phyloP scores from a whole-genome alignment of 2,329 filamentous ascomycete genomes.

The Alternaria sp. region DNA sequence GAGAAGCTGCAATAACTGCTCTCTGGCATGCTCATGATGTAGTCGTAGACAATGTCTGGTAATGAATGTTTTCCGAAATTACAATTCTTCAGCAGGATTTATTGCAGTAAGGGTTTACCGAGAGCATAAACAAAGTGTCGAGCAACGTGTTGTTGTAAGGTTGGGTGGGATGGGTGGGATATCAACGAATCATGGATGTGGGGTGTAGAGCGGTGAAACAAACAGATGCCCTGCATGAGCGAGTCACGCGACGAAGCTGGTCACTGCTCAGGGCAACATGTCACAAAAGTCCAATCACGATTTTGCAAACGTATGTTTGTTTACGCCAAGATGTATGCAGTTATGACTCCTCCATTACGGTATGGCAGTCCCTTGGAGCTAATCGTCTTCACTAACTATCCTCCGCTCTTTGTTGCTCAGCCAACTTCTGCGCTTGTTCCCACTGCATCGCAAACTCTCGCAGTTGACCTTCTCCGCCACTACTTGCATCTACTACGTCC shows the following conservation, averaged over 20 bases:
- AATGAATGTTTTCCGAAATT: neutral
- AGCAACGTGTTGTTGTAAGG: conserved; percentile 17
- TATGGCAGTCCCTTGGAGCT: conserved; percentile 15
- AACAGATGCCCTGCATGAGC: conserved; percentile 20
- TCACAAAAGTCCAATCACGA: conserved; percentile 17
- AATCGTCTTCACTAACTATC: conserved; percentile 51
- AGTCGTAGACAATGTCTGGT: neutral
- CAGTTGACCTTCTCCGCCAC: conserved; percentile 72
- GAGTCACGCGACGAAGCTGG: conserved; percentile 27
- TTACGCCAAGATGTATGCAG: conserved; percentile 11
- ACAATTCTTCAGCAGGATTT: conserved; percentile 5
- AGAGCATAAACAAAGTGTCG: conserved; percentile 8
- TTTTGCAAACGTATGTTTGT: conserved; percentile 18
- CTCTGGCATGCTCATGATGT: conserved; percentile 7
- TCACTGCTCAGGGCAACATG: conserved; percentile 6
- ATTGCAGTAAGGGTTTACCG: conserved; percentile 7
- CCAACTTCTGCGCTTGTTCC: conserved; percentile 56
- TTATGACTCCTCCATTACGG: conserved; percentile 11
- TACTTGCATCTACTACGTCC: conserved; percentile 80
- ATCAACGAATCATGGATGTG: conserved; percentile 26
- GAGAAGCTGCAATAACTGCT: conserved; percentile 28
- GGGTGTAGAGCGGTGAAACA: conserved; percentile 27
- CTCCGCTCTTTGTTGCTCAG: conserved; percentile 52
- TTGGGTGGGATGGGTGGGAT: conserved; percentile 1
- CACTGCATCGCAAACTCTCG: conserved; percentile 68